Percentiles rank a stretch among this genome's conserved stretches.
Conservation (phyloP, 345 rosid species). For the Dimocarpus longan region DNA sequence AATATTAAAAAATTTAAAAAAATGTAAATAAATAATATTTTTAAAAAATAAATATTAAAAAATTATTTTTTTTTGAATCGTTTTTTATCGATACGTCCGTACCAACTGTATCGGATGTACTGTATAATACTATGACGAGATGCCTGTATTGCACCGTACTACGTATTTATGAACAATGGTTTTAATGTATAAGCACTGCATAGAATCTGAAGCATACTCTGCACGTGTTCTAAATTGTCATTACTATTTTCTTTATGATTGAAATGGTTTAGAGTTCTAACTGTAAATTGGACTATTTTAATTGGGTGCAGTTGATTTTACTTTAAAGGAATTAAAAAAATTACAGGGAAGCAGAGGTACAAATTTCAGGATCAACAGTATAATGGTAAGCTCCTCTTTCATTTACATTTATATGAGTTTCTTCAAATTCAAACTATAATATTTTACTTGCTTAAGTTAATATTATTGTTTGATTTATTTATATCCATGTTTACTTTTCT, state of each 20-base stretch:
- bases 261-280: not conserved
- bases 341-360: conserved; percentile 81
- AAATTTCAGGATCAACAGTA: conserved; percentile 82
- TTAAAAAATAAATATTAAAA: too few species aligned
- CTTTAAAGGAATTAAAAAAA: conserved; percentile 65
- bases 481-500: not conserved
- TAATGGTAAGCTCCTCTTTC: conserved; percentile 58
- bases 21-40: too few species aligned
- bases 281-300: conserved; percentile 11
- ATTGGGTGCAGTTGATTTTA: conserved; percentile 75
- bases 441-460: not conserved
- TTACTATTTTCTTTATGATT: not conserved
- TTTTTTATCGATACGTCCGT: too few species aligned
- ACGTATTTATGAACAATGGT: not conserved
- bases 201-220: not conserved
- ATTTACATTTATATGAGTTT: conserved; percentile 14
- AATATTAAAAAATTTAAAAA: too few species aligned
- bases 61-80: too few species aligned
- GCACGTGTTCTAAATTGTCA: not conserved
- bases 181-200: not conserved
- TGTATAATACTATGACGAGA: too few species aligned
- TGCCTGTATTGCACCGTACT: not conserved
- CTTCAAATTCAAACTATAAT: not conserved
- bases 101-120: too few species aligned
- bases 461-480: not conserved